These are phyloP conservation scores for Capsicum chinense DNA, from an alignment of 257 asterid species.

Conservation along the genomic window DNA sequence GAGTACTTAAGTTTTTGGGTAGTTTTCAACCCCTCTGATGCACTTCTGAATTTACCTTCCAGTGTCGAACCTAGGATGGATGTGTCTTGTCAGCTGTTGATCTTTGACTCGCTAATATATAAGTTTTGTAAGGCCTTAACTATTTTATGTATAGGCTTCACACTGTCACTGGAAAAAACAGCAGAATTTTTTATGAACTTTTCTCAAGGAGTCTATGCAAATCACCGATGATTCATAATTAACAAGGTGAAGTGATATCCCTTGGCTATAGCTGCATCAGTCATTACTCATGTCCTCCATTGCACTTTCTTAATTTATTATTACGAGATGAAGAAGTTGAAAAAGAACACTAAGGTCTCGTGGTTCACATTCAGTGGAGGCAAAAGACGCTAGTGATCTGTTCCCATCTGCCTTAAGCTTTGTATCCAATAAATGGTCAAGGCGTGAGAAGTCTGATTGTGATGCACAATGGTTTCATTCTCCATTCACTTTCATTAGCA, in stretches of 20 bases:
- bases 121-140: neutral
- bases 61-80: neutral
- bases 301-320: neutral
- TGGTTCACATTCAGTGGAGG: too few species aligned
- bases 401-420: too few species aligned
- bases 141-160: neutral
- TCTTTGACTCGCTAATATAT: neutral
- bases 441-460: too few species aligned
- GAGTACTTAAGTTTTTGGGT: too few species aligned
- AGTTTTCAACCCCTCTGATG: neutral
- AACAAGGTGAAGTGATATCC: neutral
- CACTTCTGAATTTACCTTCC: constrained; percentile 10
- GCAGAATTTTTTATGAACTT: neutral
- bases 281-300: neutral
- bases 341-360: too few species aligned
- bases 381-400: too few species aligned
- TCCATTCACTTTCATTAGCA: too few species aligned
- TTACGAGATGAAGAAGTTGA: too few species aligned
- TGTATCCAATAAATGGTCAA: too few species aligned
- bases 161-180: neutral
- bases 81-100: constrained; percentile 11
- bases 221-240: neutral
- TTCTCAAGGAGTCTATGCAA: neutral
- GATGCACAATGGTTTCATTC: too few species aligned
- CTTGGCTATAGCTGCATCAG: neutral